Percentiles rank a stretch among this genome's conserved stretches.
These are phyloP conservation scores for Cladorrhinum samala DNA, from an alignment of 495 filamentous ascomycete genomes.

Conservation along the genomic window DNA sequence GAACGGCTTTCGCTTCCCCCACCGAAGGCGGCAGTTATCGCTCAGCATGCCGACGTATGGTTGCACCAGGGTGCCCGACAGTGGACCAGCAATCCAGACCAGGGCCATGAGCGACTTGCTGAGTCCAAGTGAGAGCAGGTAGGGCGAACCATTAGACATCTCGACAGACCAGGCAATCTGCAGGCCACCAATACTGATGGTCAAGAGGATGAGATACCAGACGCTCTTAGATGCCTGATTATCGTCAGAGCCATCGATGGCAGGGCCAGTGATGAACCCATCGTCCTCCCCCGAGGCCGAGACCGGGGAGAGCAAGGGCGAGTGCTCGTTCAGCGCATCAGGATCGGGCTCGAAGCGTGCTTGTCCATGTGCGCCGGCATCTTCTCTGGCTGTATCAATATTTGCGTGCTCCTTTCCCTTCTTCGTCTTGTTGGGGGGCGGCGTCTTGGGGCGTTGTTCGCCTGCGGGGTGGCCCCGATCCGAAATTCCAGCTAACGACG, in stretches of 20 bases:
- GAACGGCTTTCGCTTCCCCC: conserved; percentile 84
- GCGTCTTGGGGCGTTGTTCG: conserved; percentile 10
- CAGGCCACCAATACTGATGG: conserved; percentile 74
- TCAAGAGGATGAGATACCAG: conserved; percentile 78
- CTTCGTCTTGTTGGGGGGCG: conserved; percentile 5
- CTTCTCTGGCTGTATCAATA: conserved; percentile 3
- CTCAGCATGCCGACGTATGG: conserved; percentile 90
- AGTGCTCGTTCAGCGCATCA: conserved; percentile 47
- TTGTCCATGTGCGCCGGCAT: conserved; percentile 8
- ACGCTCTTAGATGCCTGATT: conserved; percentile 62
- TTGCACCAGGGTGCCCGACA: conserved; percentile 82
- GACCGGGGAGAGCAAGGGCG: conserved; percentile 49
- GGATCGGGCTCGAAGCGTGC: conserved; percentile 1
- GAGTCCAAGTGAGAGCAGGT: conserved; percentile 68
- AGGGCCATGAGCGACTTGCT: conserved; percentile 90
- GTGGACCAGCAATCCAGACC: conserved; percentile 88
- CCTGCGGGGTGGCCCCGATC: conserved; percentile 25
- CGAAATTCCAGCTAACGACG: conserved; percentile 26
- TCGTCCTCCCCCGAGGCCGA: conserved; percentile 34
- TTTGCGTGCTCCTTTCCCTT: conserved; percentile 9
- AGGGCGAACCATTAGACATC: conserved; percentile 73
- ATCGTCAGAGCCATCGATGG: conserved; percentile 35
- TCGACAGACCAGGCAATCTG: conserved; percentile 96
- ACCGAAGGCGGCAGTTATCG: conserved; percentile 72
- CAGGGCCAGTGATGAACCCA: conserved; percentile 29